Base-by-base conservation (phyloP, 192 early-diverging fungal species). In the Coemansia sp. region DNA sequence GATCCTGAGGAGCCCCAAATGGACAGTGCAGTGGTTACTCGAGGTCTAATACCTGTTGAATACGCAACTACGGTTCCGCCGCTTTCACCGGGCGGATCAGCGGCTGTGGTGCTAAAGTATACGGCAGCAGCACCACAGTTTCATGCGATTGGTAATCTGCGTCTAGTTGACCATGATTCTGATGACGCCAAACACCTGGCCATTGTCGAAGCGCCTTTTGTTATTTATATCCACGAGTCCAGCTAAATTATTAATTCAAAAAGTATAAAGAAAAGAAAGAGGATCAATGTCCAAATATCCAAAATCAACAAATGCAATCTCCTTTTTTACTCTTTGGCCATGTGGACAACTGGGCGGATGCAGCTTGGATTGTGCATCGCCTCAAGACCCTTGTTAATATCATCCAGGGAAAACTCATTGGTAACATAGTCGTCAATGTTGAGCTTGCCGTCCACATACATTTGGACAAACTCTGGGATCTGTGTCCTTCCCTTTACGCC, bases 401-500 rank as follows among this genome's bases (percentile, higher is more conserved):
- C 89, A 12, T 82, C 85, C 48, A 98, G 66, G 10, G 77, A 69
- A 72, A 91, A 88, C 60, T 83, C 86, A 76, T 95, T 87, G 28
- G 94, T 97, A 67, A 95, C 85, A 69, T 90, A 94, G 60, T 89
- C 88, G 71, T 98, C 96, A 65, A 98, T 88, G 79, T 96, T 93
- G 20, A 98, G 80, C 74, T 88, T 83, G 38, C 89, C 87, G 25
- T 84, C 73, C 61, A 94, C 47, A 72, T 98, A 98, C 71, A 93
- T 84, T 62, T 93, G 76, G 26, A 98, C 94, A 60, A 95, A 81
- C 10, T 82, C 86, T 4, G 93, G 93, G 55, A 98, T 82, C 70
- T 98, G 91, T 0, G 90, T 82, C 56, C 94, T 85, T 14, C 96
- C 96, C 86, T 97, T 98, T 71, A 96, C 87, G 50, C 96, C 96